These are phyloP conservation scores for Blechomonas ayalai DNA, from an alignment of 208 protist species.

Conservation along the genomic window DNA sequence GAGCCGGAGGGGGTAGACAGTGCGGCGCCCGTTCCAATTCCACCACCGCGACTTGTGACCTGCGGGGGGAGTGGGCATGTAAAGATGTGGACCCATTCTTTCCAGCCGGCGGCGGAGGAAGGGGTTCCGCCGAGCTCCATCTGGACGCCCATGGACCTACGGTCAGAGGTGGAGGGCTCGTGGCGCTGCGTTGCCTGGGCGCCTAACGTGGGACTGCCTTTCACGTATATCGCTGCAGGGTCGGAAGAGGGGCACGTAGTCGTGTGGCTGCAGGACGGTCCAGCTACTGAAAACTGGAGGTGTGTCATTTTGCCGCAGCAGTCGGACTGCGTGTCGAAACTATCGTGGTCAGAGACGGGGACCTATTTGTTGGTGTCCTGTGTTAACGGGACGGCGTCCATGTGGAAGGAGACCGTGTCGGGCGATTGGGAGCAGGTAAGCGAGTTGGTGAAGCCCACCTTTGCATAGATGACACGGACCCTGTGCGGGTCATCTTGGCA, in stretches of 20 bases:
- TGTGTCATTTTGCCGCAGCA: slow-evolving; percentile 26
- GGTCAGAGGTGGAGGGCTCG: slow-evolving; percentile 19
- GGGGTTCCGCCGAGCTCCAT: slow-evolving; percentile 8
- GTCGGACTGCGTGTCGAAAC: slow-evolving; percentile 46
- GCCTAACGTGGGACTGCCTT: slow-evolving; percentile 66
- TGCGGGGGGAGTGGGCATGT: slow-evolving; percentile 44
- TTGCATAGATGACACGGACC: too few relatives aligned
- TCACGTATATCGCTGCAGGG: slow-evolving; percentile 77
- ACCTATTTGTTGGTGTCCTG: slow-evolving; percentile 76
- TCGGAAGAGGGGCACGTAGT: slow-evolving; percentile 65
- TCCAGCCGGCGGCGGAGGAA: background rate
- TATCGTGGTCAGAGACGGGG: slow-evolving; percentile 80
- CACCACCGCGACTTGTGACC: slow-evolving; percentile 71
- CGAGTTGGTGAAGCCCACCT: slow-evolving; percentile 29
- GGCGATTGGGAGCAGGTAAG: slow-evolving; percentile 59
- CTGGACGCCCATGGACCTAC: slow-evolving; percentile 39
- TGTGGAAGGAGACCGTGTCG: slow-evolving; percentile 61
- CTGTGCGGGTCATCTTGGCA: too few relatives aligned
- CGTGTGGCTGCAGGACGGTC: slow-evolving; percentile 75
- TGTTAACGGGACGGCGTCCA: slow-evolving; percentile 57
- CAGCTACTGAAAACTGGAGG: slow-evolving; percentile 33
- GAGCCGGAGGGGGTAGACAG: slow-evolving; percentile 21
- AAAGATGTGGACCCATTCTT: slow-evolving; percentile 58
- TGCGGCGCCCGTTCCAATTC: slow-evolving; percentile 21
- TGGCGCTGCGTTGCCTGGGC: slow-evolving; percentile 77